Evolutionary conservation across 1,139 yeast genomes (phyloP), one percentile per base, ranked within the genome.

Genomic region (Candida anutae): DNA sequence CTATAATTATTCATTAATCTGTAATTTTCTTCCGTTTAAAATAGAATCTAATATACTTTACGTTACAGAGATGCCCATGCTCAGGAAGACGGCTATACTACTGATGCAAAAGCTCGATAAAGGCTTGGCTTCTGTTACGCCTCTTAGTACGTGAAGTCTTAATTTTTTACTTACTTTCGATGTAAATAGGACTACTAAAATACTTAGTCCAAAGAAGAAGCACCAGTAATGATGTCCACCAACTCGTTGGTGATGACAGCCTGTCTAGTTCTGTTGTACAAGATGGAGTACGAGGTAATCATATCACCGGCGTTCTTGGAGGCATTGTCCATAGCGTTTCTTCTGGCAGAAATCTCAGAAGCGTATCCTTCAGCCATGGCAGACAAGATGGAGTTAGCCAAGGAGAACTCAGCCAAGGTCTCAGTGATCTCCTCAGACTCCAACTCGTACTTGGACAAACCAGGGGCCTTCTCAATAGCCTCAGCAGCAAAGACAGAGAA

Each of bases 241-340:
- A 90, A 74, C 74, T 90, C 98, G 76, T 90, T 90, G 69, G 98
- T 90, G 58, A 90, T 90, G 59, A 88, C 98, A 51, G 98, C 98
- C 76, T 90, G 98, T 81, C 98, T 88, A 59, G 97, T 84, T 78
- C 98, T 88, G 88, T 90, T 90, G 71, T 90, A 90, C 64, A 88
- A 77, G 62, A 90, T 90, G 46, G 97, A 80, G 81, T 84, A 88
- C 57, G 75, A 79, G 69, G 75, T 79, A 58, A 90, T 90, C 98
- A 90, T 90, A 51, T 90, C 98, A 68, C 95, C 95, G 42, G 98
- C 98, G 60, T 88, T 90, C 94, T 90, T 90, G 49, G 97, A 87
- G 42, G 98, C 98, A 58, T 88, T 90, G 67, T 90, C 98, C 98
- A 90, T 90, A 50, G 98, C 98, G 61, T 87, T 88, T 79, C 98